A percentile compares a stretch with the other conserved stretches of the same genome.
Conservation (phyloP, 176 grass and related monocot species). For the Zoysia pacifica region DNA sequence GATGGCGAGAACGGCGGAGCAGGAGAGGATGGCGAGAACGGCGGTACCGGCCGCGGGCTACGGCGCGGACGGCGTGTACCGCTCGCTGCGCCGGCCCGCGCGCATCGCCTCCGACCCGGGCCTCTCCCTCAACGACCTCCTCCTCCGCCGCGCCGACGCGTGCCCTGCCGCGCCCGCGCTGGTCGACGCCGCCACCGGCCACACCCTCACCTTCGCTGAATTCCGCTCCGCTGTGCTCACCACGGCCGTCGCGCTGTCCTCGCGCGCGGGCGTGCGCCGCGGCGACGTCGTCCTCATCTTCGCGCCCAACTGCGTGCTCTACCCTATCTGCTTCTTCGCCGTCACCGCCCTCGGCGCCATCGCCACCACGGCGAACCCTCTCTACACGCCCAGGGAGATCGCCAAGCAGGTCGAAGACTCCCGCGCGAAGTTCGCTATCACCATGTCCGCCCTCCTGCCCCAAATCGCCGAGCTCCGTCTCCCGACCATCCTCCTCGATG, state of each 20-base stretch:
- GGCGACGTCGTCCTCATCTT: conserved; percentile 73
- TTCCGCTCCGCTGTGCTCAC: conserved; percentile 53
- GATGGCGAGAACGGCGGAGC: conserved; percentile 37
- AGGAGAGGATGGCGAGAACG: conserved; percentile 33
- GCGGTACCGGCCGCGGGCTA: conserved; percentile 48
- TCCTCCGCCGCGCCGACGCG: conserved; percentile 51
- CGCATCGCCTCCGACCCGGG: conserved; percentile 49
- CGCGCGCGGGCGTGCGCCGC: conserved; percentile 48
- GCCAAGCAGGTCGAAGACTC: conserved; percentile 73
- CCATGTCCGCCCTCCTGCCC: conserved; percentile 55
- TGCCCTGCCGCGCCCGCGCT: conserved; percentile 68
- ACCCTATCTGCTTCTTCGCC: conserved; percentile 78
- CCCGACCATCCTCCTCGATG: conserved; percentile 67
- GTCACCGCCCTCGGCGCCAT: conserved; percentile 65
- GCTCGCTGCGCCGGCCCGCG: conserved; percentile 49
- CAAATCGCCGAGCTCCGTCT: conserved; percentile 51
- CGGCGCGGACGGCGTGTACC: conserved; percentile 63
- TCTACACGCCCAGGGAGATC: conserved; percentile 72
- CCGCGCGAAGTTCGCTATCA: conserved; percentile 55
- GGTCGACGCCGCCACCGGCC: conserved; percentile 59
- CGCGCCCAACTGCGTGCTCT: conserved; percentile 75
- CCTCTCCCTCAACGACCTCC: conserved; percentile 57
- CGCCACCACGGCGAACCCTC: conserved; percentile 77
- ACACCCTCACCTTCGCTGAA: conserved; percentile 53
- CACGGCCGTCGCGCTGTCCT: conserved; percentile 53